Evolutionary conservation across 2,329 filamentous ascomycete species (phyloP), one percentile per base, ranked within the genome.

Genomic region (Hawksworthiomyces lignivorus): DNA sequence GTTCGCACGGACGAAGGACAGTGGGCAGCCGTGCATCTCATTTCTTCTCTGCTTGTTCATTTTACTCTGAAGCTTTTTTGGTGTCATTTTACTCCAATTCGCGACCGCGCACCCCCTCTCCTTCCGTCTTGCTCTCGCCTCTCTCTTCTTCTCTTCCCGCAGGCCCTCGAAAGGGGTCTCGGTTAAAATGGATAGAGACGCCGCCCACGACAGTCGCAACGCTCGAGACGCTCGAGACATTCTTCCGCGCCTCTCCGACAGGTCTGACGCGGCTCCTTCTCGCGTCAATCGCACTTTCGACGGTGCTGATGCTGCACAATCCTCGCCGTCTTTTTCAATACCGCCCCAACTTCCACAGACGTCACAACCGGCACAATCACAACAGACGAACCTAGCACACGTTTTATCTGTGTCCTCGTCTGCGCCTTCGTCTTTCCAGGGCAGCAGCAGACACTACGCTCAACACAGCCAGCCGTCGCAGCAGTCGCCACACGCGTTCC

Each of bases 121-220:
- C 21, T 20, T 10, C 18, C 18, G 22, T 22, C 20, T 32, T 10
- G 20, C 11, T 32, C 18, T 37, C 10, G n/a, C 43, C 19, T 33
- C 32, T 27, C 29, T n/a, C 18, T 5, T 39, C 24, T 34, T 27
- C 32, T 15, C 19, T 22, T 39, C n/a, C 37, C 21, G 32, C 36
- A 7, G 19, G 18, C 28, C 17, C n/a, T 43, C 36, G 24, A 32
- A 19, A n/a, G 7, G 31, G 35, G 21, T 48, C 37, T 40, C 43
- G 39, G 43, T 37, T 42, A 51, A 47, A 40, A 54, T 54, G 52
- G 46, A 50, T 34, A 46, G 42, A 29, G 48, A 45, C 31, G 36
- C 36, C 17, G 34, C 28, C n/a, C n/a, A n/a, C 30, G 40, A 40
- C 41, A 22, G 12, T 27, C 35, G 36, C 29, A 33, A 37, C 46